These are phyloP conservation scores for Brachypodium distachyon DNA, from an alignment of 202 grass and related monocot species.

Conservation along the genomic window DNA sequence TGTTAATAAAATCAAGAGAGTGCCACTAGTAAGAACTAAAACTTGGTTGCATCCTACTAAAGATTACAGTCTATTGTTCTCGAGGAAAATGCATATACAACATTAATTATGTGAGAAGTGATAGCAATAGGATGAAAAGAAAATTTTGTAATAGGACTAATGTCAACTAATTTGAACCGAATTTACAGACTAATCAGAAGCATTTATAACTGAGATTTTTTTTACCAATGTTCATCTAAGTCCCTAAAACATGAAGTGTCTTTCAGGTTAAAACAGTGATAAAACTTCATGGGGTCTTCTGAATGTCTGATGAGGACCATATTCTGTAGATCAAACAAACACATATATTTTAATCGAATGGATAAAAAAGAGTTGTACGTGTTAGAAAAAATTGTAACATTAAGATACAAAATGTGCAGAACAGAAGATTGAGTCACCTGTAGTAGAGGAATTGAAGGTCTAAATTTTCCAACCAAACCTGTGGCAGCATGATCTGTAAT, in stretches of 20 bases:
- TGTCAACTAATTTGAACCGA: neutral
- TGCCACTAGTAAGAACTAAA: slow-evolving; percentile 3
- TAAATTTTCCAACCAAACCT: slow-evolving; percentile 90
- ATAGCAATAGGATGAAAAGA: neutral
- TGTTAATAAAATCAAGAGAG: neutral
- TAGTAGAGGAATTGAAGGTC: slow-evolving; percentile 87
- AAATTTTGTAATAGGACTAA: neutral
- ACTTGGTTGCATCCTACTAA: neutral
- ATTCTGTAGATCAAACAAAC: slow-evolving; percentile 55
- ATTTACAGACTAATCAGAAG: neutral
- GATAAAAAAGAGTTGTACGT: neutral
- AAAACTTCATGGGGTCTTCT: slow-evolving; percentile 77
- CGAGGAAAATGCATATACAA: neutral
- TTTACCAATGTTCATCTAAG: slow-evolving; percentile 97
- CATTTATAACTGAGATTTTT: slow-evolving; percentile 3
- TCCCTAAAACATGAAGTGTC: slow-evolving; percentile 82
- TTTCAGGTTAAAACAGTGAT: slow-evolving; percentile 94
- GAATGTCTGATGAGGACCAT: slow-evolving; percentile 92
- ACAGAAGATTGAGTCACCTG: slow-evolving; percentile 43
- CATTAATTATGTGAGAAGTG: neutral
- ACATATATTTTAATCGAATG: slow-evolving; percentile 9
- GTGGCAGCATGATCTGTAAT: slow-evolving; percentile 89
- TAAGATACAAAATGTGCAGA: neutral
- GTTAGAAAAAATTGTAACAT: neutral
- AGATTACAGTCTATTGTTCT: neutral